phyloP scores from a whole-genome alignment of 2,329 filamentous ascomycete genomes.

The Xylariaceae sp. region DNA sequence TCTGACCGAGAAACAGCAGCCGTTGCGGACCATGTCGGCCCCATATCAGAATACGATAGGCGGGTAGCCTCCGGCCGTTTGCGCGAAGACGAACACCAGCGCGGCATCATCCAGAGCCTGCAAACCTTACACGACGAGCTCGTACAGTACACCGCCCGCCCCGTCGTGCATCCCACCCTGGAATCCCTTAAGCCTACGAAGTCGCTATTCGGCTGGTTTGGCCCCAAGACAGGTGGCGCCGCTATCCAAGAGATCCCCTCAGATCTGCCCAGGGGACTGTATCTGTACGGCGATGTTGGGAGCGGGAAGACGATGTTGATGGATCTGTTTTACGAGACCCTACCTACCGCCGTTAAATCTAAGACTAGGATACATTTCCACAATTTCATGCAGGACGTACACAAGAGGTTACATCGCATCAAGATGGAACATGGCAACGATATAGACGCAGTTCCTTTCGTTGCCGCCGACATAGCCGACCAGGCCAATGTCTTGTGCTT shows the following conservation, averaged over 20 bases:
- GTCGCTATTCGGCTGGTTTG: slow-evolving; percentile 60
- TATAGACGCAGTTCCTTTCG: slow-evolving; percentile 83
- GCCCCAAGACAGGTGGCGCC: slow-evolving; percentile 38
- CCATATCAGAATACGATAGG: slow-evolving; percentile 82
- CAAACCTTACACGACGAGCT: slow-evolving; percentile 87
- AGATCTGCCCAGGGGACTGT: slow-evolving; percentile 81
- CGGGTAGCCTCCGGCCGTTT: slow-evolving; percentile 71
- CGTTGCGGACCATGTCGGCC: slow-evolving; percentile 50
- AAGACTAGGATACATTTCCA: slow-evolving; percentile 98
- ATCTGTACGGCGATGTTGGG: slow-evolving; percentile 94
- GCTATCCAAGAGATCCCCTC: slow-evolving; percentile 56
- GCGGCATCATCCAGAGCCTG: slow-evolving; percentile 84
- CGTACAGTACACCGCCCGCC: slow-evolving; percentile 65
- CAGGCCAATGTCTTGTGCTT: slow-evolving; percentile 86
- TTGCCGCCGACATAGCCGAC: slow-evolving; percentile 90
- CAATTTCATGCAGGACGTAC: slow-evolving; percentile 99
- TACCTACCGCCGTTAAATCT: slow-evolving; percentile 71
- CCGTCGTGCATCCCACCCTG: slow-evolving; percentile 72
- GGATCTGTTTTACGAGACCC: slow-evolving; percentile 94
- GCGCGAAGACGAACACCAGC: slow-evolving; percentile 85
- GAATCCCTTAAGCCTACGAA: slow-evolving; percentile 61
- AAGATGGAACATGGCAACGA: slow-evolving; percentile 88
- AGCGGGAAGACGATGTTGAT: slow-evolving; percentile 99
- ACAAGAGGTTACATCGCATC: slow-evolving; percentile 82
- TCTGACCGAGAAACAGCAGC: slow-evolving; percentile 8